Percentiles rank a stretch among this genome's conserved stretches.
These are phyloP conservation scores for Apiotrichum veenhuisii DNA, from an alignment of 1,284 basidiomycete species.

Conservation along the genomic window DNA sequence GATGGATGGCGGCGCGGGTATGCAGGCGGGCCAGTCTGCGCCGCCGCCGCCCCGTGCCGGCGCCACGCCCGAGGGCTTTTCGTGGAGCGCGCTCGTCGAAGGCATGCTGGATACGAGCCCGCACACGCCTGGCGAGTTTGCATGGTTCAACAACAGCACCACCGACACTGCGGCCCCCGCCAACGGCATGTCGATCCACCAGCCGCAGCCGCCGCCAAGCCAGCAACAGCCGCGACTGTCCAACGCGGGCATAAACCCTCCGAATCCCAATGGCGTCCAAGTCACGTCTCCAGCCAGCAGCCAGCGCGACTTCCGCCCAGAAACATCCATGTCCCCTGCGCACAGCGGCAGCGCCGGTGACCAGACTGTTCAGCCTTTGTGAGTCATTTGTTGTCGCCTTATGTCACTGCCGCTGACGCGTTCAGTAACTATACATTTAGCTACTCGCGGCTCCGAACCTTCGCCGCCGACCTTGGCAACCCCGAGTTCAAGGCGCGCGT, in stretches of 20 bases:
- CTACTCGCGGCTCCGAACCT: constrained; percentile 18
- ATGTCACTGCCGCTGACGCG: background rate
- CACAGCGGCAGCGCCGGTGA: background rate
- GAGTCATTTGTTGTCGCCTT: background rate
- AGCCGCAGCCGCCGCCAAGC: background rate
- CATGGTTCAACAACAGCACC: constrained; percentile 9
- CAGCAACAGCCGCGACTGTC: background rate
- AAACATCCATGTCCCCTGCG: constrained; percentile 5
- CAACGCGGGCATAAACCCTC: background rate
- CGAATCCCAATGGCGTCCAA: background rate
- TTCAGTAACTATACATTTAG: constrained; percentile 16
- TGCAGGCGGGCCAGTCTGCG: background rate
- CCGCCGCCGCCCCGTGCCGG: background rate
- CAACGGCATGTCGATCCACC: background rate
- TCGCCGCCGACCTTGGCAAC: constrained; percentile 7
- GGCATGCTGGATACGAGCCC: constrained; percentile 14
- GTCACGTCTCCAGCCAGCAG: background rate
- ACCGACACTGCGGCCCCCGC: background rate
- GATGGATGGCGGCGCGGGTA: background rate
- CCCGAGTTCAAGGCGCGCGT: constrained; percentile 11
- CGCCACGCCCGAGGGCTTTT: constrained; percentile 8
- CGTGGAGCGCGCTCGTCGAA: constrained; percentile 21
- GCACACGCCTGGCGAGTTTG: constrained; percentile 8
- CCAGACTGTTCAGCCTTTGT: constrained; percentile 6
- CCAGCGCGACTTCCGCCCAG: background rate